Evolutionary conservation across 179 eudicot species (phyloP).

Genomic region (Heliamphora pulchella): DNA sequence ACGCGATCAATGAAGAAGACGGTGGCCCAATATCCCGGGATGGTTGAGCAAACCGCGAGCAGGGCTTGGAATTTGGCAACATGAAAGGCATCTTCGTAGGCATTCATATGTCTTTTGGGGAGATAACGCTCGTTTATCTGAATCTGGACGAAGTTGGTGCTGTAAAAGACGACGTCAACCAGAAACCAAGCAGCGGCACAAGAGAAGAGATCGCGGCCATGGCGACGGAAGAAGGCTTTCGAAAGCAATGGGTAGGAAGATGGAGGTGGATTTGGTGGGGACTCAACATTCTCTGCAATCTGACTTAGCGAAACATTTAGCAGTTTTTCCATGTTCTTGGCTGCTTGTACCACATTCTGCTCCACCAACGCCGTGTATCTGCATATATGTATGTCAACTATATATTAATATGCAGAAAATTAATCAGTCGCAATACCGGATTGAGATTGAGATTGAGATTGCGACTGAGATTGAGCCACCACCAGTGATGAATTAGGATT

Average conservation of each 20-base stretch:
- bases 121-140: constrained; percentile 23
- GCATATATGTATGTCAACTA: background rate
- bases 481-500: too few relatives aligned
- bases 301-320: constrained; percentile 29
- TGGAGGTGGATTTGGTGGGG: constrained; percentile 17
- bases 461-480: too few relatives aligned
- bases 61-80: constrained; percentile 52
- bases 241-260: constrained; percentile 36
- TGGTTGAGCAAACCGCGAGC: constrained; percentile 46
- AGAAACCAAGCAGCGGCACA: constrained; percentile 49
- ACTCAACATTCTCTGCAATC: constrained; percentile 19
- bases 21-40: constrained; percentile 62
- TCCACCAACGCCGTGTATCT: constrained; percentile 66
- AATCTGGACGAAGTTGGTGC: constrained; percentile 52
- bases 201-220: constrained; percentile 54
- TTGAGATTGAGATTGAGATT: too few relatives aligned
- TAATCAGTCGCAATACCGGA: too few relatives aligned
- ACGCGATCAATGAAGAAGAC: constrained; percentile 46
- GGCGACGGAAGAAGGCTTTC: constrained; percentile 36
- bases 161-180: constrained; percentile 55
- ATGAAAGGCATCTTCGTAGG: constrained; percentile 31
- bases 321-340: constrained; percentile 58
- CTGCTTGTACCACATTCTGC: constrained; percentile 50
- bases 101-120: constrained; percentile 11
- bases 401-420: too few relatives aligned